These are phyloP conservation scores for Styphnolobium japonicum DNA, from an alignment of 306 rosid genomes.

Conservation along the genomic window DNA sequence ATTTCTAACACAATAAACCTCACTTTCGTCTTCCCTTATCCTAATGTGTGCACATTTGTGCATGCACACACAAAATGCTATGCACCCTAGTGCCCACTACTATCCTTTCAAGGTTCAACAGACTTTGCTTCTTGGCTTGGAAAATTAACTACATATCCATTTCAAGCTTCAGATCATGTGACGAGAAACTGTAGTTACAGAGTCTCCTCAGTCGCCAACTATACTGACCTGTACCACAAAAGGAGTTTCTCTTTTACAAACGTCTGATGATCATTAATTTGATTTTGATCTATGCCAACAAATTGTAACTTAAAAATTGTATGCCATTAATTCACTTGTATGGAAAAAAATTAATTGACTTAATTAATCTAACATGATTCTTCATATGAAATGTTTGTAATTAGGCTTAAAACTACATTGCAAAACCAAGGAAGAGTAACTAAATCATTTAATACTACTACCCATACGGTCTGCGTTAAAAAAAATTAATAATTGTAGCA, in stretches of 20 bases:
- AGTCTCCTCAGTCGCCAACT: neutral
- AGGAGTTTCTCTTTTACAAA: neutral
- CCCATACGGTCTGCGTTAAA: neutral
- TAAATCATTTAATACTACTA: neutral
- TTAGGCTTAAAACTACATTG: neutral
- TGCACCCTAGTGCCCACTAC: constrained; percentile 27
- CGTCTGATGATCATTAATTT: neutral
- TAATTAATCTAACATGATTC: neutral
- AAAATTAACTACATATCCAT: constrained; percentile 36
- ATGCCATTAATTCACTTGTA: neutral
- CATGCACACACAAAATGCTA: neutral
- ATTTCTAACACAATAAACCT: constrained; percentile 26
- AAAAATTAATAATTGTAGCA: constrained; percentile 18
- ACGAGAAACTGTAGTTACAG: constrained; percentile 21
- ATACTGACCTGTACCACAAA: neutral
- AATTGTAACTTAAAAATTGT: neutral
- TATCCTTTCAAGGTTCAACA: constrained; percentile 24
- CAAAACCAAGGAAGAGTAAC: neutral
- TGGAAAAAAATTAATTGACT: neutral
- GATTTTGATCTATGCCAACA: neutral
- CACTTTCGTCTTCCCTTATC: constrained; percentile 10
- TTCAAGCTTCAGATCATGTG: constrained; percentile 35
- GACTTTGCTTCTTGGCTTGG: constrained; percentile 23
- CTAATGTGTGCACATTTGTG: constrained; percentile 17
- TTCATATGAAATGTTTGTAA: neutral